Percentiles rank a stretch among this genome's conserved stretches.
phyloP scores from a whole-genome alignment of 2,329 filamentous ascomycete species.

The Colletotrichum lentis region DNA sequence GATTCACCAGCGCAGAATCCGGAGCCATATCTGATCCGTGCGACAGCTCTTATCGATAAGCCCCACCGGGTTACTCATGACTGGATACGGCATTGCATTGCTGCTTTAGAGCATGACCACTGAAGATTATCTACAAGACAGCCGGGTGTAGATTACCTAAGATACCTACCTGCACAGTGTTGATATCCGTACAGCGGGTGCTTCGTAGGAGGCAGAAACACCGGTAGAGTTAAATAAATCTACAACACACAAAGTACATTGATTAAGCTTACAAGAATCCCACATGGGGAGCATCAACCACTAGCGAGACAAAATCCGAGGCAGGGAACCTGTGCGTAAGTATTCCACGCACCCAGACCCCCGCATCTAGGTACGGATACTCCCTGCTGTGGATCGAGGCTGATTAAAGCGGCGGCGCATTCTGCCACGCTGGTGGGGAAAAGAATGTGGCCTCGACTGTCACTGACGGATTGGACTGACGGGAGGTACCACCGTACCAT shows the following conservation, averaged over 20 bases:
- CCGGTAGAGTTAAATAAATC: too few relatives aligned
- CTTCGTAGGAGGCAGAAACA: too few relatives aligned
- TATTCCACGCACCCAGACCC: too few relatives aligned
- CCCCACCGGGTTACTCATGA: slow-evolving; percentile 36
- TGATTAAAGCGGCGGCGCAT: slow-evolving; percentile 24
- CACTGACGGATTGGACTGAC: slow-evolving; percentile 9
- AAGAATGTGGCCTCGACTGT: slow-evolving; percentile 19
- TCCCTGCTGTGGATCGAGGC: neutral
- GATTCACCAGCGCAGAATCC: slow-evolving; percentile 4
- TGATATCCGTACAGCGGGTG: too few relatives aligned
- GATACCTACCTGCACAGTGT: too few relatives aligned
- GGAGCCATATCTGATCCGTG: slow-evolving; percentile 30
- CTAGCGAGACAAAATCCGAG: too few relatives aligned
- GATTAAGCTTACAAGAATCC: too few relatives aligned
- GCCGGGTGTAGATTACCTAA: too few relatives aligned
- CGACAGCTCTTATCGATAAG: slow-evolving; percentile 40
- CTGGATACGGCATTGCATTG: neutral
- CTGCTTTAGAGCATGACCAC: slow-evolving; percentile 17
- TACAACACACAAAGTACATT: too few relatives aligned
- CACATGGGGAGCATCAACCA: too few relatives aligned
- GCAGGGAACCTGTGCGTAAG: too few relatives aligned
- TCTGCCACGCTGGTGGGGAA: slow-evolving; percentile 10
- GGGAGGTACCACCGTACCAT: neutral
- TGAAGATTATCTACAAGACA: neutral
- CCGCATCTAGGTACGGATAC: too few relatives aligned